phyloP scores from a whole-genome alignment of 305 asterid species.

The Solanum aculeatissimum region DNA sequence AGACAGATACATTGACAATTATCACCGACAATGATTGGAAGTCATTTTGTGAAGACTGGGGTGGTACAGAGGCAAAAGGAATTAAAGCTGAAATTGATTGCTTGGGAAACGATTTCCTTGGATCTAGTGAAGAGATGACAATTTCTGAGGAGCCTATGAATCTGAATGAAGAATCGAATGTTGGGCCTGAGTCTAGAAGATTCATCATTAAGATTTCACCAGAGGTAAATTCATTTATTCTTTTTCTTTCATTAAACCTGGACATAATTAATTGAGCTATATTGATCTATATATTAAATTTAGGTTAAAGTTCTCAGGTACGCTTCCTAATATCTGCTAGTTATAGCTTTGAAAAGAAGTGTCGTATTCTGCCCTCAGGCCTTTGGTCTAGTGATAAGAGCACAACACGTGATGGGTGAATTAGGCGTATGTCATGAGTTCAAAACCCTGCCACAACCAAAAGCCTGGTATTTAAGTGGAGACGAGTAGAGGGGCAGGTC shows the following conservation, averaged over 20 bases:
- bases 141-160: conserved; percentile 32
- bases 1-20: conserved; percentile 61
- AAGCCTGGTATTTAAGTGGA: not conserved
- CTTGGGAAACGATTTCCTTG: conserved; percentile 25
- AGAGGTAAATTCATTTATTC: conserved; percentile 37
- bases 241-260: conserved; percentile 3
- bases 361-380: not conserved
- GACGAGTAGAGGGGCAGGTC: not conserved
- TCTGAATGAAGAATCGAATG: conserved; percentile 24
- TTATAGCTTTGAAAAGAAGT: not conserved
- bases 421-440: not conserved
- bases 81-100: conserved; percentile 50
- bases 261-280: not conserved
- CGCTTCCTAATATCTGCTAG: not conserved
- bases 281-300: not conserved
- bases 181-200: conserved; percentile 17
- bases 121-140: conserved; percentile 29
- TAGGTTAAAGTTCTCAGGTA: not conserved
- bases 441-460: not conserved
- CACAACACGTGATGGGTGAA: not conserved
- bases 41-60: conserved; percentile 78
- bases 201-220: conserved; percentile 51
- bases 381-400: not conserved
- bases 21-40: conserved; percentile 75
- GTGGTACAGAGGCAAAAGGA: conserved; percentile 48